A percentile compares a stretch with the other conserved stretches of the same genome.
Conservation (phyloP, 2,329 filamentous ascomycete genomes). For the Aspergillus persii region DNA sequence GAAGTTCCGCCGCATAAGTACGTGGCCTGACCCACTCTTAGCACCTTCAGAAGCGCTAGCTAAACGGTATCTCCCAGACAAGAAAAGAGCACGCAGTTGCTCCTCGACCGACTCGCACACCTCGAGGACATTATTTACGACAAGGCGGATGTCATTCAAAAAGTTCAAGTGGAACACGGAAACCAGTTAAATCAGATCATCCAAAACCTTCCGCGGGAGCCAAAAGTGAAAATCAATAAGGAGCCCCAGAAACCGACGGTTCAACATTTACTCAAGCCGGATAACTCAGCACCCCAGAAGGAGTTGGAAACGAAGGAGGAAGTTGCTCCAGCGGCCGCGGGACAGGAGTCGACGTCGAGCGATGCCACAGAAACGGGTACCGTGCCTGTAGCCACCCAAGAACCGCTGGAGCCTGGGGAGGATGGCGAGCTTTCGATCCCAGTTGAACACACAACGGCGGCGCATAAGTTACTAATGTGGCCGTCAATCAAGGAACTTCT, state of each 20-base stretch:
- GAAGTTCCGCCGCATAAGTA: conserved; percentile 91
- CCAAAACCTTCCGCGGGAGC: not conserved
- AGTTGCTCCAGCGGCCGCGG: not conserved
- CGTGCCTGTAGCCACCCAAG: conserved; percentile 3
- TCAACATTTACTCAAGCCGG: conserved; percentile 26
- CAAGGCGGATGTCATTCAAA: conserved; percentile 18
- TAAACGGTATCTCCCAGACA: conserved; percentile 28
- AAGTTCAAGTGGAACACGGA: conserved; percentile 19
- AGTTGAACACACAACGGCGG: conserved; percentile 84
- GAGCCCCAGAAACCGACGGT: conserved; percentile 15
- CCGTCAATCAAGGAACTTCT: conserved; percentile 66
- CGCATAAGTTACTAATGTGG: conserved; percentile 75
- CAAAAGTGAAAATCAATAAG: conserved; percentile 3
- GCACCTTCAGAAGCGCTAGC: not conserved
- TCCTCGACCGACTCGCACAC: conserved; percentile 35
- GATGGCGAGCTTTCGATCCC: conserved; percentile 68
- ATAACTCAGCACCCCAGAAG: conserved; percentile 10
- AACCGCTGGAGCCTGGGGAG: conserved; percentile 23
- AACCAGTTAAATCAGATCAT: conserved; percentile 10
- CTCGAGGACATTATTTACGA: conserved; percentile 32
- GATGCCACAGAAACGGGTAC: not conserved
- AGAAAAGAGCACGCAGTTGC: conserved; percentile 39
- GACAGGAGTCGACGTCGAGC: conserved; percentile 5
- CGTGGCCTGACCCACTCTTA: conserved; percentile 31
- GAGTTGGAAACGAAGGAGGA: conserved; percentile 17